Evolutionary conservation across 192 early-diverging fungal species (phyloP).

Genomic region (Podila epigama): DNA sequence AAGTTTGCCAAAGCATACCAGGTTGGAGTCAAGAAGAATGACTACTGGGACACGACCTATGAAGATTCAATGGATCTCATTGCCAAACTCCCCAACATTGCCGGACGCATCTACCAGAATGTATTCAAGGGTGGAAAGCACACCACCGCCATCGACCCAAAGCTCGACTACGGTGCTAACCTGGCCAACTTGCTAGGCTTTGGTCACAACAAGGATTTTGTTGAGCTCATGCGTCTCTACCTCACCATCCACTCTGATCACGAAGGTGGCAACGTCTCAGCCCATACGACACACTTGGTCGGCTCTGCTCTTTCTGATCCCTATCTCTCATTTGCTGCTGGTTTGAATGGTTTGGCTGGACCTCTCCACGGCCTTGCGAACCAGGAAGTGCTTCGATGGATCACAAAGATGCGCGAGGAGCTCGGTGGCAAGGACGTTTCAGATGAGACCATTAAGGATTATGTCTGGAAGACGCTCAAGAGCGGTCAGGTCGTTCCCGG

Average conservation of each 20-base stretch:
- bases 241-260: constrained; percentile 99
- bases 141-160: constrained; percentile 82
- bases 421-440: constrained; percentile 83
- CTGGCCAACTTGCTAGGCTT: constrained; percentile 94
- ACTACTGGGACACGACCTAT: constrained; percentile 97
- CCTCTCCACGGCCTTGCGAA: constrained; percentile 99
- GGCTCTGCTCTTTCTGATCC: constrained; percentile 98
- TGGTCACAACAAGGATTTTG: constrained; percentile 86
- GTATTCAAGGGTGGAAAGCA: constrained; percentile 95
- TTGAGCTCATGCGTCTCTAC: constrained; percentile 99
- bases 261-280: constrained; percentile 99
- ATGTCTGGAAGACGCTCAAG: constrained; percentile 96
- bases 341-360: constrained; percentile 96
- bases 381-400: constrained; percentile 99
- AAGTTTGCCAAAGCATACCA: constrained; percentile 95
- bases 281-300: constrained; percentile 92
- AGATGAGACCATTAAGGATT: constrained; percentile 95
- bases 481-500: constrained; percentile 97
- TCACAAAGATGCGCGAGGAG: constrained; percentile 88
- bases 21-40: constrained; percentile 84
- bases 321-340: constrained; percentile 96
- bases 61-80: constrained; percentile 99
- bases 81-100: constrained; percentile 96
- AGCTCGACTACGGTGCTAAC: constrained; percentile 96
- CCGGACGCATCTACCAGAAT: constrained; percentile 99